Evolutionary conservation across 495 filamentous ascomycete species (phyloP), one percentile per base, ranked within the genome.

Genomic region (Aspergillus bertholletiae): DNA sequence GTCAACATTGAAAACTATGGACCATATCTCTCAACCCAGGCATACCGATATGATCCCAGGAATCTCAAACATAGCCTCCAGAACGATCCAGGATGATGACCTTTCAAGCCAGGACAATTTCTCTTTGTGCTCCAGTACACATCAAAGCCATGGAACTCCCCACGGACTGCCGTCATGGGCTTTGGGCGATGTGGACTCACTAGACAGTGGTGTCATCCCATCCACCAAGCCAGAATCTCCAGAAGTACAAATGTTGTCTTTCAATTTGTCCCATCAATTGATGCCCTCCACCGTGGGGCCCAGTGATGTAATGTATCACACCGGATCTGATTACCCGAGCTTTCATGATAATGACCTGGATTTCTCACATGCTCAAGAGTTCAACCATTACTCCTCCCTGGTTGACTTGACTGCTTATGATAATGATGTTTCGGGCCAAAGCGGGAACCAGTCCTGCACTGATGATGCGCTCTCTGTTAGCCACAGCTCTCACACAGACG

Each of bases 181-280:
- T 39, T 43, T 78, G 59, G 71, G 61, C 55, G 69, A 67, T 63
- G 53, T 69, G 66, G 73, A 76, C 24, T 66, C 68, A 22, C 49
- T 75, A 58, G 71, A 76, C 41, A 65, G 64, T 59, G 56, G 53
- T 49, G 67, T 69, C 52, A 66, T 74, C 40, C 60, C 64, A 49
- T 69, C 69, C 34, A 57, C 57, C 41, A 66, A 71, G 54, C 67
- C 67, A 53, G 73, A 78, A 46, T 70, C 74, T 44, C 70, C 73
- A 45, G 72, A 72, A 53, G 73, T 78, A 46, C 72, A 76, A 52
- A 74, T 78, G 73, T 63, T 77, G 57, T 74, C 74, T 58, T 78
- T 72, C 60, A 72, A 71, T 41, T 63, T 76, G 56, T 73, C 74
- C 49, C 72, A 76, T 35, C 74, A 75, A 52, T 61, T 76, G 21